Conservation (phyloP, 2,329 filamentous ascomycete genomes). For the Ceratocystis smalleyi region DNA sequence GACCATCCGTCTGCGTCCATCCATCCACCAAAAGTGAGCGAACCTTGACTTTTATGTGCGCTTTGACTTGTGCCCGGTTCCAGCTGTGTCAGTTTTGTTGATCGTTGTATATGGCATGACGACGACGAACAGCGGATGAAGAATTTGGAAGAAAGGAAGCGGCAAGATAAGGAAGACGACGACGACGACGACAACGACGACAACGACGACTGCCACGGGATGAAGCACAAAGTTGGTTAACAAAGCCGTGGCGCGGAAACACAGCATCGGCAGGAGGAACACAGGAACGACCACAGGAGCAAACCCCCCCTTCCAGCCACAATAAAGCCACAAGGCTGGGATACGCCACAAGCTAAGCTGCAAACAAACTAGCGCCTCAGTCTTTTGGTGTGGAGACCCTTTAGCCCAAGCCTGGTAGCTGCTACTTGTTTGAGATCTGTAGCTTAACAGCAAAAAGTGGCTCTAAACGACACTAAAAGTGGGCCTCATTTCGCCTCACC, state of each 20-base stretch:
- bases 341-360: background rate
- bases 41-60: background rate
- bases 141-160: background rate
- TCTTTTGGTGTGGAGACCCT: too few relatives aligned
- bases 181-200: too few relatives aligned
- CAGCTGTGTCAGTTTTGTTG: constrained; percentile 2
- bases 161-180: background rate
- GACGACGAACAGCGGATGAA: background rate
- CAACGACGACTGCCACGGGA: background rate
- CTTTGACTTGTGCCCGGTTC: background rate
- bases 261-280: background rate
- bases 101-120: constrained; percentile 4
- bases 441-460: background rate
- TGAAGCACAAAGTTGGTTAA: background rate
- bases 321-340: background rate
- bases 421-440: too few relatives aligned
- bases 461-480: constrained; percentile 1
- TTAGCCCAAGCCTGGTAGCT: too few relatives aligned
- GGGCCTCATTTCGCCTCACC: background rate
- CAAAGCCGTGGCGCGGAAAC: background rate
- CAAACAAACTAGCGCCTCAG: too few relatives aligned
- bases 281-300: too few relatives aligned
- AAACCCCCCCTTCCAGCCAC: background rate
- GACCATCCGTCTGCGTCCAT: constrained; percentile 1
- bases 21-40: constrained; percentile 3